Evolutionary conservation across 768 basidiomycete genomes (phyloP).

Genomic region (Psilocybe tampanensis): DNA sequence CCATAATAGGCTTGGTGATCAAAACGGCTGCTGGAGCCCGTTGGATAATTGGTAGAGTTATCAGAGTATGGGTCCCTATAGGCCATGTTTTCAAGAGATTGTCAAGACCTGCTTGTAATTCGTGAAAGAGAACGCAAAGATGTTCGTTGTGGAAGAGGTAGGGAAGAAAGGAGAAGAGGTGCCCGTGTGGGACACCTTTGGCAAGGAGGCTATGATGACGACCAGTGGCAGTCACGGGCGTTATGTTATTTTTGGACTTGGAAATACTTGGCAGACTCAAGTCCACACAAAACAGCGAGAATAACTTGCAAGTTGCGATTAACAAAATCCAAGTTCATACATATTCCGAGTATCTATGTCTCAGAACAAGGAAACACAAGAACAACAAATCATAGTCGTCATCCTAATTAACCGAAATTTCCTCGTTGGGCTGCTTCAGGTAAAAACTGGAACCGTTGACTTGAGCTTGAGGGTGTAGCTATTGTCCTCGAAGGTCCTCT

Average conservation of each 20-base stretch:
- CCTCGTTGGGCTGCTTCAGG: constrained; percentile 24
- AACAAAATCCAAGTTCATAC: neutral
- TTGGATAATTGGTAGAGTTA: constrained; percentile 31
- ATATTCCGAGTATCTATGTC: neutral
- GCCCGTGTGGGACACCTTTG: neutral
- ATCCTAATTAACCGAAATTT: constrained; percentile 16
- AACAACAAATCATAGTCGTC: neutral
- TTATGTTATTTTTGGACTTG: neutral
- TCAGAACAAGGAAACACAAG: neutral
- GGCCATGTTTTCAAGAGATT: constrained; percentile 35
- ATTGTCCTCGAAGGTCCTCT: constrained; percentile 11
- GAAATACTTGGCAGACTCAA: no score
- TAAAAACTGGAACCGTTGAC: constrained; percentile 59
- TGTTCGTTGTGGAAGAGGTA: neutral
- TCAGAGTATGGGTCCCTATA: constrained; percentile 59
- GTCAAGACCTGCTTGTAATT: constrained; percentile 6
- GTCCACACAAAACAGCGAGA: no score
- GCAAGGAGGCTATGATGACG: constrained; percentile 19
- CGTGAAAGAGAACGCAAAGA: neutral
- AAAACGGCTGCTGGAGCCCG: constrained; percentile 18
- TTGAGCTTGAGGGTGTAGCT: constrained; percentile 10
- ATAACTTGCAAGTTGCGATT: no score
- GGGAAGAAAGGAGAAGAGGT: constrained; percentile 10
- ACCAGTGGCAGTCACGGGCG: constrained; percentile 1
- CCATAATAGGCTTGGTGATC: constrained; percentile 32